phyloP scores from a whole-genome alignment of 2,329 filamentous ascomycete species.

The Aspergillus sp. region DNA sequence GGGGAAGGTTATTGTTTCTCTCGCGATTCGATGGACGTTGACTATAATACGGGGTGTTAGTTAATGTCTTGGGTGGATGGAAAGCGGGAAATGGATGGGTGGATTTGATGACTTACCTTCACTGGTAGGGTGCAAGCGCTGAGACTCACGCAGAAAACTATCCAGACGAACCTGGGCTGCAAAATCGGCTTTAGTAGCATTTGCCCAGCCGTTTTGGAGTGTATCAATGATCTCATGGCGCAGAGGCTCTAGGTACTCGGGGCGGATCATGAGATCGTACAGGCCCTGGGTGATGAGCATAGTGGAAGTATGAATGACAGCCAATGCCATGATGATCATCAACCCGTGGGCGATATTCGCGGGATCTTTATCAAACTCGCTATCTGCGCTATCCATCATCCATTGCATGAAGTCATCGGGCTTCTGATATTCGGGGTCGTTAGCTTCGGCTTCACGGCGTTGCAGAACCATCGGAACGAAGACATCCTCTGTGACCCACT shows the following conservation, averaged over 20 bases:
- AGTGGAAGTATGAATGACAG: constrained; percentile 29
- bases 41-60: constrained; percentile 16
- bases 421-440: constrained; percentile 20
- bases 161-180: constrained; percentile 23
- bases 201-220: constrained; percentile 25
- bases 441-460: constrained; percentile 24
- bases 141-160: constrained; percentile 32
- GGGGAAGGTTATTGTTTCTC: constrained; percentile 22
- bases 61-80: neutral
- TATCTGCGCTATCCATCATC: constrained; percentile 31
- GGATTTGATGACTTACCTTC: constrained; percentile 21
- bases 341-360: constrained; percentile 26
- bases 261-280: constrained; percentile 52
- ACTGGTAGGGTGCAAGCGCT: constrained; percentile 28
- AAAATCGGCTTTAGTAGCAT: constrained; percentile 23
- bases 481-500: constrained; percentile 31
- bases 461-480: constrained; percentile 35
- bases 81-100: no score
- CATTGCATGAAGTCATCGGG: constrained; percentile 35
- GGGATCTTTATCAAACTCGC: constrained; percentile 22
- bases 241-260: constrained; percentile 51
- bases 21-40: constrained; percentile 29
- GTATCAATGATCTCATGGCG: constrained; percentile 49
- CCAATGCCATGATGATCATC: constrained; percentile 27
- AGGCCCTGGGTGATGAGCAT: constrained; percentile 44